Base-by-base conservation (phyloP, 163 green algal species). In the Coccomyxa subellipsoidea region DNA sequence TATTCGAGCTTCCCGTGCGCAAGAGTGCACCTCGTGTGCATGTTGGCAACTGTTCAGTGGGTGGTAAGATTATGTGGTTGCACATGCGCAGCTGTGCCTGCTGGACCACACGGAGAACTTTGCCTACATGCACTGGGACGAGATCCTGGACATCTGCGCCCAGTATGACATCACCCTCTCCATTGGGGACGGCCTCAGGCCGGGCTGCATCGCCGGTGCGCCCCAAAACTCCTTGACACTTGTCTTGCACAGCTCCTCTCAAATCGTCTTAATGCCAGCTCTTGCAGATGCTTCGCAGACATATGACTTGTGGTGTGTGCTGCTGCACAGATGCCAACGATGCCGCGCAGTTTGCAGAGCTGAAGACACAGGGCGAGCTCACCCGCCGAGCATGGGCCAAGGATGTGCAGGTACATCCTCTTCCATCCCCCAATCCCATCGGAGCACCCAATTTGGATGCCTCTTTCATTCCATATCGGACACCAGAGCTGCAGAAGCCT, bases 111-210 rank as follows among this genome's bases (percentile, higher is more conserved):
- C 81, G 23, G 93, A 99, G 91, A 99, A 99, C 89, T 99, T 99
- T 93, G 96, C 96, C 0, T 99, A 98, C 85, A 89, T 91, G 80
- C 95, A 99, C 86, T 99, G 95, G 95, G 95, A 99, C 80, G 95
- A 98, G 27, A 98, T 99, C 83, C 89, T 98, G 80, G 96, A 98
- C 86, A 98, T 98, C 78, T 99, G 95, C 85, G 85, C 82, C 5
- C 66, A 77, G 32, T 98, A 98, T 84, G 95, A 98, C 87, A 94
- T 98, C 70, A 87, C 90, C 21, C 84, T 98, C 32, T 96, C 91
- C 79, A 98, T 98, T 81, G 95, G 95, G 6, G 95, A 98, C 77
- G 95, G 95, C 25, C 91, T 98, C 71, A 87, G 95, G 32, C 95
- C 95, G 12, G 95, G 95, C 32, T 97, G 91, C 87, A 97, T 97